phyloP scores from a whole-genome alignment of 2,329 filamentous ascomycete genomes.

The Neofusicoccum laricinum region DNA sequence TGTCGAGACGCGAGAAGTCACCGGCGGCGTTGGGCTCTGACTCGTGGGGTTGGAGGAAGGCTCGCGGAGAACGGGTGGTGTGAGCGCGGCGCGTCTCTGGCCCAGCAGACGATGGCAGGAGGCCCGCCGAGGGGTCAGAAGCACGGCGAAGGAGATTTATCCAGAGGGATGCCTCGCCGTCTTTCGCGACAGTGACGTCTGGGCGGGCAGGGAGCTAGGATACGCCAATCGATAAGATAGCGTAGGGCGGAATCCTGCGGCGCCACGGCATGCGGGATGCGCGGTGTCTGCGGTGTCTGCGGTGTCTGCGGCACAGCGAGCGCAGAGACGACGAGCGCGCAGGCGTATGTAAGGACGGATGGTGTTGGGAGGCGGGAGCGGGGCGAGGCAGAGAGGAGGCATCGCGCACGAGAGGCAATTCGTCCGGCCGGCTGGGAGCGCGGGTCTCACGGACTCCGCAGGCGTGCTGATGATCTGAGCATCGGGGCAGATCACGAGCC shows the following conservation, averaged over 20 bases:
- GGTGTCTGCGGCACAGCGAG: neutral
- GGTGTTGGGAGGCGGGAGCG: neutral
- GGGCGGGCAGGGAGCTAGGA: neutral
- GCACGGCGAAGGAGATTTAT: neutral
- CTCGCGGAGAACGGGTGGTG: neutral
- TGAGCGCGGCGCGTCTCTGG: neutral
- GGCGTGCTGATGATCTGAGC: neutral
- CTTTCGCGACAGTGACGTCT: neutral
- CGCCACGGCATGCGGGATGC: neutral
- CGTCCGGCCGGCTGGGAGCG: neutral
- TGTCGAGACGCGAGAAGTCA: neutral
- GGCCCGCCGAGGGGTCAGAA: neutral
- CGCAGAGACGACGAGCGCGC: neutral
- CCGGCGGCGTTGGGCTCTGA: neutral
- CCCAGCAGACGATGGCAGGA: too few relatives aligned
- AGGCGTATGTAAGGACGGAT: neutral
- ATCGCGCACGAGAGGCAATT: neutral
- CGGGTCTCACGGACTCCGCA: neutral
- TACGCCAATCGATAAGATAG: conserved; percentile 8
- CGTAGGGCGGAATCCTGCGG: conserved; percentile 8
- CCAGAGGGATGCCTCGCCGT: neutral
- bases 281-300: neutral
- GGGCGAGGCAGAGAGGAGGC: neutral
- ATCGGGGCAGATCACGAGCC: conserved; percentile 11
- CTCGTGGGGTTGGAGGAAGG: neutral